Evolutionary conservation across 306 rosid genomes (phyloP).

Genomic region (Quercus rubra): DNA sequence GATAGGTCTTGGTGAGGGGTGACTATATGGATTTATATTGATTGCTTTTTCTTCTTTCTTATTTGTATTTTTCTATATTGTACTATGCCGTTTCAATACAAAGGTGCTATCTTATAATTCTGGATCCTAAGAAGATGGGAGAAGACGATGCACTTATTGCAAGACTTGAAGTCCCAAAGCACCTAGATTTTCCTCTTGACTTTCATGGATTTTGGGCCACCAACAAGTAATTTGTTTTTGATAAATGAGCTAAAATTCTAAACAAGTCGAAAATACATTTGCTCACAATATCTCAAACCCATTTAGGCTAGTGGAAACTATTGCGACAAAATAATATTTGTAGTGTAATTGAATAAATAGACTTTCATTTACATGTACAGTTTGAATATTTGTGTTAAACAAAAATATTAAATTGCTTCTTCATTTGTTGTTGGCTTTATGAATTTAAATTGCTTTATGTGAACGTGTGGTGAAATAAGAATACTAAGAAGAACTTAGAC

Average conservation of each 20-base stretch:
- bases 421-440: no score
- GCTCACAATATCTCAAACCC: no score
- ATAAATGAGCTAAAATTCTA: background rate
- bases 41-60: no score
- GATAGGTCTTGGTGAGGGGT: no score
- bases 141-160: constrained; percentile 60
- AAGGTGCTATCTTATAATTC: constrained; percentile 63
- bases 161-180: constrained; percentile 77
- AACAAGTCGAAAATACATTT: no score
- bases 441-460: no score
- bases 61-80: background rate
- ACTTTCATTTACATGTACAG: background rate
- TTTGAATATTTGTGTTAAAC: background rate
- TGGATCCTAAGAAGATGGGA: constrained; percentile 66
- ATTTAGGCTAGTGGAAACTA: no score
- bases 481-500: no score
- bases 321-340: background rate
- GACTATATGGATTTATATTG: no score
- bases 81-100: constrained; percentile 89
- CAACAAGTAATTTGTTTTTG: background rate
- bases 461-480: no score
- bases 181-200: constrained; percentile 77
- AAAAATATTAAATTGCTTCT: background rate
- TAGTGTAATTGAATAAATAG: background rate
- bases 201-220: constrained; percentile 89